These are phyloP conservation scores for Pezicula radicicola DNA, from an alignment of 2,329 filamentous ascomycete species.

Conservation along the genomic window DNA sequence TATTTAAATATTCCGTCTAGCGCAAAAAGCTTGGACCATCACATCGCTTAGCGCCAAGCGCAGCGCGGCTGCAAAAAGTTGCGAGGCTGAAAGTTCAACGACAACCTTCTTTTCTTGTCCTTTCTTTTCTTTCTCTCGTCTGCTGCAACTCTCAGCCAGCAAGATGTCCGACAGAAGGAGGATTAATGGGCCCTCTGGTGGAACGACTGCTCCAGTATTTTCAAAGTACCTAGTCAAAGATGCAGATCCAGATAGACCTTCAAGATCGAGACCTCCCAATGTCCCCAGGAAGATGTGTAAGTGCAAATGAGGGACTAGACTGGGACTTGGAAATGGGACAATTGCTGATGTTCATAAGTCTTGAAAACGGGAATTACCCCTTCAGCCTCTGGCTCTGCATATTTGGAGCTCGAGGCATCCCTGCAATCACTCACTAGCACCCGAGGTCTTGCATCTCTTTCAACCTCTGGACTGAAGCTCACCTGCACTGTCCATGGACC, in stretches of 20 bases:
- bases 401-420: conserved; percentile 62
- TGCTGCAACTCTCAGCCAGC: neutral
- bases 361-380: conserved; percentile 90
- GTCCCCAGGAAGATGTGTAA: conserved; percentile 84
- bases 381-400: conserved; percentile 90
- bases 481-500: conserved; percentile 93
- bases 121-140: neutral
- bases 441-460: conserved; percentile 41
- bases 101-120: neutral
- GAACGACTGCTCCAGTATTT: conserved; percentile 73
- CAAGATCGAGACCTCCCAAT: conserved; percentile 60
- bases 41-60: neutral
- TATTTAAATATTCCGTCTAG: neutral
- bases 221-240: conserved; percentile 45
- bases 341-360: conserved; percentile 47
- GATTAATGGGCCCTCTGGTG: conserved; percentile 81
- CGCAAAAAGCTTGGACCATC: conserved; percentile 1
- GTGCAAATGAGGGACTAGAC: conserved; percentile 28
- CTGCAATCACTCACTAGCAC: conserved; percentile 43
- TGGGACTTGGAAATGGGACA: neutral
- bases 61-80: conserved; percentile 1
- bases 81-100: neutral
- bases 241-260: conserved; percentile 42
- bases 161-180: conserved; percentile 81
- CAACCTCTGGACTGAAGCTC: conserved; percentile 71